These are phyloP conservation scores for Tuber calosporum DNA, from an alignment of 495 filamentous ascomycete species.

Conservation along the genomic window DNA sequence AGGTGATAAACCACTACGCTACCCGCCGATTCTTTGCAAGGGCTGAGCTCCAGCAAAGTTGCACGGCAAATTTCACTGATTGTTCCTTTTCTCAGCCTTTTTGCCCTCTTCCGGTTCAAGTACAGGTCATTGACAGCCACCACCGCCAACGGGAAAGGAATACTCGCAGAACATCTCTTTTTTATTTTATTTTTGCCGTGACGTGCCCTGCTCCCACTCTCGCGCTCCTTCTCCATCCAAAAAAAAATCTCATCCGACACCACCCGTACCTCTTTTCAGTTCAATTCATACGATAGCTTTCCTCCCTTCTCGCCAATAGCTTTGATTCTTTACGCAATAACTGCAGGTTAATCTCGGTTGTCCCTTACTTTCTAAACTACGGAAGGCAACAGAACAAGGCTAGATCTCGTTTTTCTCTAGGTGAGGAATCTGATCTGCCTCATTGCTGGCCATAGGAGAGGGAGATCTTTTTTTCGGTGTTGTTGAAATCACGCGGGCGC, in stretches of 20 bases:
- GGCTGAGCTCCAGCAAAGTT: neutral
- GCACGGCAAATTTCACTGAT: neutral
- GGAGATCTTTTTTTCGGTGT: neutral
- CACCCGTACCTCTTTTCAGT: neutral
- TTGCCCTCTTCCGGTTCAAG: neutral
- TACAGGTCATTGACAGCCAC: neutral
- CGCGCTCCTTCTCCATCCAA: neutral
- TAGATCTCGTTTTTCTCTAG: neutral
- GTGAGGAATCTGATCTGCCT: neutral
- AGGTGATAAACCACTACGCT: neutral
- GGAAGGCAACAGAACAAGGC: neutral
- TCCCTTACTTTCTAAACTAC: neutral
- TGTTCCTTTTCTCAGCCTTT: neutral
- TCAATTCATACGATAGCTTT: constrained; percentile 4
- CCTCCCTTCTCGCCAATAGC: constrained; percentile 1
- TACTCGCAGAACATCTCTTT: neutral
- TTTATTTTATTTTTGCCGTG: constrained; percentile 1
- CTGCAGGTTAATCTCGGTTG: neutral
- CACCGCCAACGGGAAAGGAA: neutral
- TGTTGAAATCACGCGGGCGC: neutral
- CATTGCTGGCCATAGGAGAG: neutral
- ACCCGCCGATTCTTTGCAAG: neutral
- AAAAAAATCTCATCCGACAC: neutral
- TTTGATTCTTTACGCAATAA: neutral
- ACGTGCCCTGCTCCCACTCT: neutral